Evolutionary conservation across 1,284 basidiomycete species (phyloP).

Genomic region (Rugosomyces carneus): DNA sequence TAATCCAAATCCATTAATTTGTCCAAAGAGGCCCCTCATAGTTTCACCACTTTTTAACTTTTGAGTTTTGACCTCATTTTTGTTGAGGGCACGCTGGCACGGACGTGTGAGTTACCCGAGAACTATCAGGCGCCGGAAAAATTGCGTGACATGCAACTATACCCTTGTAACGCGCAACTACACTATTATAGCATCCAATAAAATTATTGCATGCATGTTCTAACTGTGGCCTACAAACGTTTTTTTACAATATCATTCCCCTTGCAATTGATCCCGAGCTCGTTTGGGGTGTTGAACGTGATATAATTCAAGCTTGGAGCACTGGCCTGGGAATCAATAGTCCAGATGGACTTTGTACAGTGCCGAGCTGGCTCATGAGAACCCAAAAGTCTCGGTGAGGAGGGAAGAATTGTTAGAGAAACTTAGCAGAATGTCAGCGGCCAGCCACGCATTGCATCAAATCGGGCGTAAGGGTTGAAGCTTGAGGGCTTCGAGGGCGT

Average conservation of each 20-base stretch:
- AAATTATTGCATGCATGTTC: too few species aligned
- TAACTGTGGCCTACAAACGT: constrained; percentile 61
- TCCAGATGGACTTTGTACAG: constrained; percentile 41
- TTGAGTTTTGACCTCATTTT: too few species aligned
- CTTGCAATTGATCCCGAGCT: constrained; percentile 60
- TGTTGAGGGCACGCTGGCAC: too few species aligned
- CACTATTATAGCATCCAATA: too few species aligned
- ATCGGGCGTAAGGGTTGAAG: constrained; percentile 4
- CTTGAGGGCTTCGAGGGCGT: too few species aligned
- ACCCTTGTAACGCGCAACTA: too few species aligned
- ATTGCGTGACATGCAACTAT: too few species aligned
- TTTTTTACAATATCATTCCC: constrained; percentile 59
- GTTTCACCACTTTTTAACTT: too few species aligned
- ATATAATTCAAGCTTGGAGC: constrained; percentile 31
- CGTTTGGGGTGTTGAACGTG: constrained; percentile 42
- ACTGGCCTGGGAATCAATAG: constrained; percentile 40
- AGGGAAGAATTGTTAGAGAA: constrained; percentile 49
- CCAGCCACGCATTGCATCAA: constrained; percentile 40
- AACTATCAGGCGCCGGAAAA: too few species aligned
- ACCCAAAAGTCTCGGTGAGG: constrained; percentile 34
- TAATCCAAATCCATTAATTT: too few species aligned
- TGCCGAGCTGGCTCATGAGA: constrained; percentile 51
- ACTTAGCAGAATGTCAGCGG: constrained; percentile 44
- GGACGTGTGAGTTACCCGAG: too few species aligned
- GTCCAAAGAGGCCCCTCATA: too few species aligned